Conservation (phyloP, 305 asterid species). For the Andrographis paniculata region DNA sequence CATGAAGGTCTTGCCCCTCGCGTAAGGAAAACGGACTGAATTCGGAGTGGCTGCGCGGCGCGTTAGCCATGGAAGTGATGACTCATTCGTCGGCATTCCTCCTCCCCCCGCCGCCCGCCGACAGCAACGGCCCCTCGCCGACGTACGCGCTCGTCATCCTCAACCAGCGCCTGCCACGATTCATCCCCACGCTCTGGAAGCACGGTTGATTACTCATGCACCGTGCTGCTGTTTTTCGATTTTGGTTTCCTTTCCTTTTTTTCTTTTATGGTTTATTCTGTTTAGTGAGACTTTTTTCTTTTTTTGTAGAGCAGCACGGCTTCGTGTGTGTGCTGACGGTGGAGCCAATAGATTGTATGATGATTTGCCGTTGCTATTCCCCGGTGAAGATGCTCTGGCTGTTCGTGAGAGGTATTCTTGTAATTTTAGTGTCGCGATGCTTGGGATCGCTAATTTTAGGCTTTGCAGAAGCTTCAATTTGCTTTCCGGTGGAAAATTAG, state of each 20-base stretch:
- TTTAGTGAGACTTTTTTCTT: conserved; percentile 13
- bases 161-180: conserved; percentile 65
- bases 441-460: no score
- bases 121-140: conserved; percentile 23
- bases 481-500: no score
- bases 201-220: conserved; percentile 37
- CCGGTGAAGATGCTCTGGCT: conserved; percentile 39
- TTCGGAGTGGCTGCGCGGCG: background rate
- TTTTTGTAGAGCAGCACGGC: conserved; percentile 57
- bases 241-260: background rate
- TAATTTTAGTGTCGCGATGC: no score
- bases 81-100: conserved; percentile 68
- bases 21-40: background rate
- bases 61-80: conserved; percentile 47
- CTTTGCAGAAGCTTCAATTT: no score
- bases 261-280: no score
- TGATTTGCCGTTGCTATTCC: conserved; percentile 67
- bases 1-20: background rate
- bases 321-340: conserved; percentile 88
- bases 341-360: conserved; percentile 87
- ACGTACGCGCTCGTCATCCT: conserved; percentile 65
- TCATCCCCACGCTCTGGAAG: conserved; percentile 81
- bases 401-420: conserved; percentile 62
- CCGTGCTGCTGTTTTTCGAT: background rate
- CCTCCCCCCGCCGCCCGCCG: conserved; percentile 36